Base-by-base conservation (phyloP, 2,329 filamentous ascomycete species). In the Aspergillus hortae region DNA sequence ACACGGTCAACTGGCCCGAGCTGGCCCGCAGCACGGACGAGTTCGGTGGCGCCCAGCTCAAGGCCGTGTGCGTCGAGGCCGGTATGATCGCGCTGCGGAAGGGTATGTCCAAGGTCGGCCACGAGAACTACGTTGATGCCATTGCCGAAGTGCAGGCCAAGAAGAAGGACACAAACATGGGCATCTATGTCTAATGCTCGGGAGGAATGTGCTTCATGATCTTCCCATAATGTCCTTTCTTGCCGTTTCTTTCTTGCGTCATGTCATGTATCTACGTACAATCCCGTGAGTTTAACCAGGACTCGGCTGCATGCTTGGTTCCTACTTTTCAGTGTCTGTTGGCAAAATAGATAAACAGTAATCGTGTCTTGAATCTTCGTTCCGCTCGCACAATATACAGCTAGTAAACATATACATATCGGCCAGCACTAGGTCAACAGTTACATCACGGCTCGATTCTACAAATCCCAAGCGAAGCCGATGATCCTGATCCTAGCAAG, bases 41-140 rank as follows among this genome's bases (percentile, higher is more conserved):
- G 76, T 99, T 99, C 71, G 94, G 94, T 54, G 94, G 94, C 70
- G 94, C 94, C 55, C 92, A 95, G 85, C 78, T 99, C 63, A 99
- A 99, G 82, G 94, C 94, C 41, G 94, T 99, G 19, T 99, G 94
- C 72, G 94, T 99, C 23, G 94, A 99, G 78, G 94, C 94, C 47
- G 94, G 94, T 70, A 99, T 99, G 94, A 99, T 99, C 76, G 94
- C 94, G 25, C 79, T 99, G 67, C 84, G 94, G 62, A 90, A 87
- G 72, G 94, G 94, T 56, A 92, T 95, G 80, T 91, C 87, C 76
- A 96, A 96, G 82, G 94, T 99, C 68, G 89, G 88, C 54, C 94
- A 99, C 71, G 94, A 99, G 78, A 90, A 99, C 74, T 99, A 97
- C 69, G 94, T 99, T 46, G 94, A 99, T 79, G 94, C 94, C 55